Evolutionary conservation across 108 stramenopile species (phyloP).

Genomic region (Fragilariopsis cylindrus): DNA sequence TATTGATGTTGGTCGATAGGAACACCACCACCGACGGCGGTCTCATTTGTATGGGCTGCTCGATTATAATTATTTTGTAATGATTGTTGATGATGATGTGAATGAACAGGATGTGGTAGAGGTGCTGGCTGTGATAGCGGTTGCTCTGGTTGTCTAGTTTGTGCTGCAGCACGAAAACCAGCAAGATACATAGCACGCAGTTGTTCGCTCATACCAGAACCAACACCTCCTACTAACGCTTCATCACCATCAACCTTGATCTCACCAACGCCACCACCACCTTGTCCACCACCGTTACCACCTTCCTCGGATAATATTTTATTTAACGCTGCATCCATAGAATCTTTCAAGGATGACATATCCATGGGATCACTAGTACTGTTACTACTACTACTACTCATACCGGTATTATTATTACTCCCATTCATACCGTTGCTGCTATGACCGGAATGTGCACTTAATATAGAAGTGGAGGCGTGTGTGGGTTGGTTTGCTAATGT

Average conservation of each 20-base stretch:
- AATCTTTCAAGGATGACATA: constrained; percentile 48
- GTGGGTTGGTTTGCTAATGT: not conserved
- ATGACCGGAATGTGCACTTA: not conserved
- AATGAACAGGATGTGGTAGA: not conserved
- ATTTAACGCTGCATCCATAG: constrained; percentile 49
- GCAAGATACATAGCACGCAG: constrained; percentile 86
- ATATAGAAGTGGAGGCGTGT: not conserved
- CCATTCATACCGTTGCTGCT: no score
- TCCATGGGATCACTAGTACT: constrained; percentile 37
- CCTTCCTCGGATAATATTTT: constrained; percentile 19
- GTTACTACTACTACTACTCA: not conserved
- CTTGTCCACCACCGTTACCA: constrained; percentile 2
- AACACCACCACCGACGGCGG: not conserved
- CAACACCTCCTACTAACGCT: not conserved
- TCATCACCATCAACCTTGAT: no score
- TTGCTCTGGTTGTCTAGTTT: constrained; percentile 31
- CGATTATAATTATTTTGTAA: constrained; percentile 42
- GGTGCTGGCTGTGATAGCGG: constrained; percentile 20
- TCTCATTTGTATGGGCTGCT: constrained; percentile 5
- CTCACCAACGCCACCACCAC: not conserved
- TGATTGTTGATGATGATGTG: constrained; percentile 23
- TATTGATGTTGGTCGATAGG: constrained; percentile 1
- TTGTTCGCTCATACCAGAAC: constrained; percentile 43
- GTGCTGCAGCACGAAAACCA: constrained; percentile 78
- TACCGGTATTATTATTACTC: no score